Evolutionary conservation across 495 filamentous ascomycete species (phyloP).

Genomic region (Jackrogersella multiformis): DNA sequence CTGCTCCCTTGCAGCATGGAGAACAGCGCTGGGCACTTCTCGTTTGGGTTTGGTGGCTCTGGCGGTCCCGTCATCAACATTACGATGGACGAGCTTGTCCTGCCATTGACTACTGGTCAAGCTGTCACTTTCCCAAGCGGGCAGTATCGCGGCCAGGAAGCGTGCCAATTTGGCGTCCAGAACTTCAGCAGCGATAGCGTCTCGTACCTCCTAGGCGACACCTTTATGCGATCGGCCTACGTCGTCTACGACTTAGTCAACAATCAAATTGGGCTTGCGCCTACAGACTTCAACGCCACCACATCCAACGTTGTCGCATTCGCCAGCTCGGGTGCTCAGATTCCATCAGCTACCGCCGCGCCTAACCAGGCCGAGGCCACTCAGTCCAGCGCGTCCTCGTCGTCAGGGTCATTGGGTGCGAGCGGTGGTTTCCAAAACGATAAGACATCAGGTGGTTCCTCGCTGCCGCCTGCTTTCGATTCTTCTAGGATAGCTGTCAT

Average conservation of each 20-base stretch:
- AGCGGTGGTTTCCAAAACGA: slow-evolving; percentile 49
- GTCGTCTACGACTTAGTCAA: slow-evolving; percentile 93
- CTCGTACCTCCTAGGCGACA: slow-evolving; percentile 85
- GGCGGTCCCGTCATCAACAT: slow-evolving; percentile 73
- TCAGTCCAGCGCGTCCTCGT: slow-evolving; percentile 43
- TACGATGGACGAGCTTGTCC: slow-evolving; percentile 77
- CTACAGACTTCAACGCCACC: slow-evolving; percentile 86
- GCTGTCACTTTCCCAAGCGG: slow-evolving; percentile 51
- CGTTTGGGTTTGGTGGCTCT: slow-evolving; percentile 76
- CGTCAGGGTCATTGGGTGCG: slow-evolving; percentile 52
- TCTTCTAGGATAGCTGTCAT: slow-evolving; percentile 47
- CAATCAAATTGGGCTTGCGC: slow-evolving; percentile 85
- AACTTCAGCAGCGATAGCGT: slow-evolving; percentile 66
- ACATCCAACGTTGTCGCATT: slow-evolving; percentile 63
- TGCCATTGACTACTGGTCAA: slow-evolving; percentile 63
- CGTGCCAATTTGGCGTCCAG: slow-evolving; percentile 81
- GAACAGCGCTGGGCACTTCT: slow-evolving; percentile 68
- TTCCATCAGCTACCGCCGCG: slow-evolving; percentile 59
- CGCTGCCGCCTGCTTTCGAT: slow-evolving; percentile 46
- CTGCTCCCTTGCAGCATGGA: slow-evolving; percentile 77
- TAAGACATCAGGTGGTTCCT: slow-evolving; percentile 46
- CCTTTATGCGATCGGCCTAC: slow-evolving; percentile 91
- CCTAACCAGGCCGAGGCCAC: slow-evolving; percentile 53
- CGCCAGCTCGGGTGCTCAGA: slow-evolving; percentile 57
- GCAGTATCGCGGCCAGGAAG: slow-evolving; percentile 62